Percentiles rank a stretch among this genome's conserved stretches.
phyloP scores from a whole-genome alignment of 2,329 filamentous ascomycete genomes.

The Paramyrothecium sp. region DNA sequence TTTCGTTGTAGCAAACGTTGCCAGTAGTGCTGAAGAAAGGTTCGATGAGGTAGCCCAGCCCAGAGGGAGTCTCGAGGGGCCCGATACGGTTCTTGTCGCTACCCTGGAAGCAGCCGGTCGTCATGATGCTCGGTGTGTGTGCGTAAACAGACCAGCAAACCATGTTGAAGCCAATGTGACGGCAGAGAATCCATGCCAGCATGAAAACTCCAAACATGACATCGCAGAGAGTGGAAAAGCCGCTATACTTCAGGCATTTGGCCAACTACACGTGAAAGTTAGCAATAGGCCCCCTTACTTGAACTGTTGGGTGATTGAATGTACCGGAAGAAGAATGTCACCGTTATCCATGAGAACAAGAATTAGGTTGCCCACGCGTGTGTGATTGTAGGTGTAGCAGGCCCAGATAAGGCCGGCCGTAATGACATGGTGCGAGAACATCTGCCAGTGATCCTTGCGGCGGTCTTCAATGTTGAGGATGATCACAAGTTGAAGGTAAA shows the following conservation, averaged over 20 bases:
- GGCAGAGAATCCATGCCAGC: conserved; percentile 76
- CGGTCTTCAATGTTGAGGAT: conserved; percentile 94
- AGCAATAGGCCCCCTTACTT: background rate
- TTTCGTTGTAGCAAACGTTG: conserved; percentile 74
- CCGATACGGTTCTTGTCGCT: conserved; percentile 52
- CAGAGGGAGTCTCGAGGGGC: conserved; percentile 48
- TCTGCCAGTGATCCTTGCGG: conserved; percentile 93
- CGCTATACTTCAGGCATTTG: conserved; percentile 91
- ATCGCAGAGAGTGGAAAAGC: conserved; percentile 75
- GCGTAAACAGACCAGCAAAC: conserved; percentile 81
- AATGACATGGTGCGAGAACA: conserved; percentile 92
- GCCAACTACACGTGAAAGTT: conserved; percentile 56
- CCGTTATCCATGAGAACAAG: conserved; percentile 92
- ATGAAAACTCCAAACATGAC: conserved; percentile 83
- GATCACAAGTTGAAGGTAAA: conserved; percentile 92
- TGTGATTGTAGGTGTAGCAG: conserved; percentile 85
- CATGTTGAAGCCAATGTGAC: conserved; percentile 76
- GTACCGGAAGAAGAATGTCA: conserved; percentile 82
- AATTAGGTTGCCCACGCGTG: conserved; percentile 83
- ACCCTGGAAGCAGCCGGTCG: conserved; percentile 70
- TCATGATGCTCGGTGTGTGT: conserved; percentile 61
- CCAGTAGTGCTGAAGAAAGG: conserved; percentile 72
- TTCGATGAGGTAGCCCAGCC: conserved; percentile 64
- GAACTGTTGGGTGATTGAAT: conserved; percentile 24
- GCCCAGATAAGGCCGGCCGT: conserved; percentile 78